Evolutionary conservation across 169 alveolate species (phyloP).

Genomic region (Plasmodium gonderi): DNA sequence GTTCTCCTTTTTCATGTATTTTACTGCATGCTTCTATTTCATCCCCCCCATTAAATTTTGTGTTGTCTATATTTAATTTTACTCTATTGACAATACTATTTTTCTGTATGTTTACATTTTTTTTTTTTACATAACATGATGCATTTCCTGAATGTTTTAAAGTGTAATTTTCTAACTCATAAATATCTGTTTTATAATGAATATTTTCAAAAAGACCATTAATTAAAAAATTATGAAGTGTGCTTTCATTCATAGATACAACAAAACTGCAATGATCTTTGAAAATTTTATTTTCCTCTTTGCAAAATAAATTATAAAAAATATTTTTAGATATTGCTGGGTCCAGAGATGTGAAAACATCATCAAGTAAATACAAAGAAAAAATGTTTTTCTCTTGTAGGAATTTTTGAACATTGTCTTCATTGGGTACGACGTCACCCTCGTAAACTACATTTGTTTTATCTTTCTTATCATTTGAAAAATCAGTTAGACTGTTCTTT

Average conservation of each 20-base stretch:
- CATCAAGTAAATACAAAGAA: conserved; percentile 76
- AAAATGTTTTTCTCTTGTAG: conserved; percentile 16
- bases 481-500: not conserved
- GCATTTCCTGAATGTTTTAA: conserved; percentile 22
- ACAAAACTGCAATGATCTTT: conserved; percentile 58
- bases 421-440: not conserved
- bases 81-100: conserved; percentile 2
- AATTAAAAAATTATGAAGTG: conserved; percentile 20
- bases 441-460: not conserved
- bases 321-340: conserved; percentile 78
- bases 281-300: conserved; percentile 34
- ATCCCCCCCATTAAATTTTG: conserved; percentile 4
- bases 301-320: conserved; percentile 79
- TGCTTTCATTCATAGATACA: conserved; percentile 37
- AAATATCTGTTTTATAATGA: conserved; percentile 36
- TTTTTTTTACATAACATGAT: conserved; percentile 16
- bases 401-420: not conserved
- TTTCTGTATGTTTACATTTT: conserved; percentile 17
- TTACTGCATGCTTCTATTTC: not conserved
- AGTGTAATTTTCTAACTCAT: conserved; percentile 11
- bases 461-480: not conserved
- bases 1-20: not conserved
- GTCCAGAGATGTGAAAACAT: conserved; percentile 82
- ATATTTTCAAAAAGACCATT: conserved; percentile 22
- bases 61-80: conserved; percentile 8